Conservation (phyloP, 148 eudicot species). For the Chenopodium formosanum region DNA sequence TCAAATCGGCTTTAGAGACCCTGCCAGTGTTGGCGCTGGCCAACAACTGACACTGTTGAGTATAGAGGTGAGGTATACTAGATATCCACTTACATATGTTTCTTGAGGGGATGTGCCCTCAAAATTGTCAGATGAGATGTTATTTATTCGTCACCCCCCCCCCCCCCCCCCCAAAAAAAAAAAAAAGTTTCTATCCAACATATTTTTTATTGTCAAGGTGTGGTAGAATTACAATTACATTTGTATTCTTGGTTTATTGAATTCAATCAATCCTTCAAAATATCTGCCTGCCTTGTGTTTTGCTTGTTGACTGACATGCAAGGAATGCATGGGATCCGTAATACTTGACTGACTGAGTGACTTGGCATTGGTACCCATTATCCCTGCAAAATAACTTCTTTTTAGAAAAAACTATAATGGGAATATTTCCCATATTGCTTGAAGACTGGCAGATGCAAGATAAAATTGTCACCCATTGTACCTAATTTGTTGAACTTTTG, state of each 20-base stretch:
- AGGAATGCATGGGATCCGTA: not conserved
- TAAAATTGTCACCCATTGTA: not conserved
- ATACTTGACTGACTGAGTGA: not conserved
- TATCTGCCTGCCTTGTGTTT: not conserved
- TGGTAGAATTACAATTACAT: not conserved
- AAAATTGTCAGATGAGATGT: not conserved
- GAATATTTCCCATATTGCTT: not conserved
- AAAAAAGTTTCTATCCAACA: not conserved
- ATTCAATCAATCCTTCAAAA: not conserved
- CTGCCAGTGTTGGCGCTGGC: slow-evolving; percentile 86
- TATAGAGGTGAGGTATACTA: slow-evolving; percentile 55
- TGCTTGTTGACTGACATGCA: not conserved
- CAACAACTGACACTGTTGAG: slow-evolving; percentile 89
- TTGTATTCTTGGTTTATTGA: not conserved
- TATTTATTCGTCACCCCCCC: not conserved
- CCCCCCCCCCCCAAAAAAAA: too few relatives aligned
- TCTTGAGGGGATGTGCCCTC: not conserved
- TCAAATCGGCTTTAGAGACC: slow-evolving; percentile 92
- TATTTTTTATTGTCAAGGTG: not conserved
- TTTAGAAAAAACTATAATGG: not conserved
- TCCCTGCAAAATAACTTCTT: not conserved
- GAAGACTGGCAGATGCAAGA: not conserved
- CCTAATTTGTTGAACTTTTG: not conserved
- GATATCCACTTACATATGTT: not conserved
- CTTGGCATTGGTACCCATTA: not conserved